Evolutionary conservation across 352 stramenopile genomes (phyloP).

Genomic region (Globisporangium irregulare): DNA sequence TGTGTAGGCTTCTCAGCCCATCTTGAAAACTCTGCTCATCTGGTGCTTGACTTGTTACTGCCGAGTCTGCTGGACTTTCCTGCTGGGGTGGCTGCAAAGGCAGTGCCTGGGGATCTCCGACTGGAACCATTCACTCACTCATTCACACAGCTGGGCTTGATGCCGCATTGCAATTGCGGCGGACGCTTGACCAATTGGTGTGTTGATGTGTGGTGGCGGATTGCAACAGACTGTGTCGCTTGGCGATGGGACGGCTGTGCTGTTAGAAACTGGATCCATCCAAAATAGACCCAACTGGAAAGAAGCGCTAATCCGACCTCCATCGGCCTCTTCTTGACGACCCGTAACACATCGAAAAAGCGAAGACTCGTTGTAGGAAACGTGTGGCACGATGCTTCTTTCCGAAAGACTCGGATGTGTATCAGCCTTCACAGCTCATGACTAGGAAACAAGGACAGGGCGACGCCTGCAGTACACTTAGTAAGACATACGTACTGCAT

Average conservation of each 20-base stretch:
- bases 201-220: not conserved
- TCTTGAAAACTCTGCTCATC: not conserved
- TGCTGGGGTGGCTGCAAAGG: not conserved
- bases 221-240: not conserved
- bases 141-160: too few relatives aligned
- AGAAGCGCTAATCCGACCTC: not conserved
- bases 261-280: not conserved
- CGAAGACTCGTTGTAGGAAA: not conserved
- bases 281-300: conserved; percentile 1
- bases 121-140: not conserved
- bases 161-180: not conserved
- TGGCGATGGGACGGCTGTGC: not conserved
- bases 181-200: not conserved
- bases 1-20: not conserved
- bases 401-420: too few relatives aligned
- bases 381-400: too few relatives aligned
- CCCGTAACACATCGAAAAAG: not conserved
- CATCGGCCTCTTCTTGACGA: not conserved
- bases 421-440: too few relatives aligned
- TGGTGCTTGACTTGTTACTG: not conserved
- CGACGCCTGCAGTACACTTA: too few relatives aligned
- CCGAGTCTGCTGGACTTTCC: not conserved
- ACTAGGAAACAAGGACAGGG: too few relatives aligned
- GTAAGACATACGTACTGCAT: too few relatives aligned
- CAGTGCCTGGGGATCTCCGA: not conserved